Percentiles rank a stretch among this genome's conserved stretches.
Conservation (phyloP, 2,329 filamentous ascomycete genomes). For the Aureobasidium sp. region DNA sequence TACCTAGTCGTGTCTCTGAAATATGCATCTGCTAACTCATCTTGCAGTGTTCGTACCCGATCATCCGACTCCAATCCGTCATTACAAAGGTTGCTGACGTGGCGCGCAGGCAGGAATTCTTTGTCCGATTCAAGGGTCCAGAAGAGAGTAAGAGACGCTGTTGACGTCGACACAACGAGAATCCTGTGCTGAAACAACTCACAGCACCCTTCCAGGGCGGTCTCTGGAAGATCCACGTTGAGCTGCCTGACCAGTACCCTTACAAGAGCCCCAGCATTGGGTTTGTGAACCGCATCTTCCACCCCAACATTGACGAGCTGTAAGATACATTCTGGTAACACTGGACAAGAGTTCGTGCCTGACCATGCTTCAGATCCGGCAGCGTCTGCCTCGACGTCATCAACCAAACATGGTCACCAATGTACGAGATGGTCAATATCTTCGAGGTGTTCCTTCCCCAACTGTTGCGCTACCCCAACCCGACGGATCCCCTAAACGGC, state of each 20-base stretch:
- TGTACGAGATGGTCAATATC: conserved; percentile 85
- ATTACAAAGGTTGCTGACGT: conserved; percentile 12
- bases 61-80: not conserved
- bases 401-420: conserved; percentile 99
- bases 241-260: conserved; percentile 92
- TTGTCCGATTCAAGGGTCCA: conserved; percentile 92
- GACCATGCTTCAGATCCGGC: conserved; percentile 57
- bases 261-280: conserved; percentile 98
- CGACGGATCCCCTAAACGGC: conserved; percentile 90
- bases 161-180: not conserved
- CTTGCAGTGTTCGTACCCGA: conserved; percentile 31
- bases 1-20: conserved; percentile 6
- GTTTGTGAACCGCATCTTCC: conserved; percentile 97
- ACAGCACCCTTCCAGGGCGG: conserved; percentile 87
- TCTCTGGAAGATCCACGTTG: conserved; percentile 95
- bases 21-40: conserved; percentile 18
- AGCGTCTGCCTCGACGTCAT: conserved; percentile 98
- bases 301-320: conserved; percentile 97
- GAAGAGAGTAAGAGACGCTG: conserved; percentile 69
- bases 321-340: conserved; percentile 39
- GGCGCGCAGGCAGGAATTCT: conserved; percentile 82
- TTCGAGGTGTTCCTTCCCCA: conserved; percentile 81
- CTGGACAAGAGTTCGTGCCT: not conserved
- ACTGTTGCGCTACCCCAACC: conserved; percentile 90
- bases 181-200: not conserved